Percentiles rank a stretch among this genome's conserved stretches.
Evolutionary conservation across 306 rosid genomes (phyloP).

Genomic region (Abrus pulchellus): DNA sequence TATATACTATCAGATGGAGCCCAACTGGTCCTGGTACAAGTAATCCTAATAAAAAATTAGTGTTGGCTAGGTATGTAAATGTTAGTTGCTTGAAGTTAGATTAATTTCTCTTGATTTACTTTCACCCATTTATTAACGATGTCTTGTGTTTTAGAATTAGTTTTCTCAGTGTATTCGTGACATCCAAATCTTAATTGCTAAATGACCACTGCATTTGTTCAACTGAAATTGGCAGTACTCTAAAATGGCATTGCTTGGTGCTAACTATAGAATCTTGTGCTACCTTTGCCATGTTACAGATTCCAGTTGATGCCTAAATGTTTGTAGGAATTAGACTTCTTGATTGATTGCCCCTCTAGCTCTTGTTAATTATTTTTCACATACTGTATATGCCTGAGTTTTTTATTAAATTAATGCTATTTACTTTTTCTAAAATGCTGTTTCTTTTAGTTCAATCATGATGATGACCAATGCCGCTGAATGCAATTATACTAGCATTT

Average conservation of each 20-base stretch:
- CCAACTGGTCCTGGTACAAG: conserved; percentile 89
- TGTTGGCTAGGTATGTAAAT: conserved; percentile 86
- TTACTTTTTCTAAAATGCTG: background rate
- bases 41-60: conserved; percentile 76
- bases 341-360: conserved; percentile 11
- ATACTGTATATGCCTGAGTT: background rate
- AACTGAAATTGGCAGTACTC: conserved; percentile 1
- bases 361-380: background rate
- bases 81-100: conserved; percentile 27
- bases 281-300: conserved; percentile 10
- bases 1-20: conserved; percentile 96
- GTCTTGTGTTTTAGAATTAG: conserved; percentile 8
- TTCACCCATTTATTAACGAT: background rate
- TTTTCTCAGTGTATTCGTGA: background rate
- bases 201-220: conserved; percentile 6
- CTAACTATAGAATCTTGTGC: conserved; percentile 20
- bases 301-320: conserved; percentile 5
- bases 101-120: conserved; percentile 25
- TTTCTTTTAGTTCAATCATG: background rate
- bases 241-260: conserved; percentile 11
- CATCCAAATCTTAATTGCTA: conserved; percentile 8
- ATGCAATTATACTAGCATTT: background rate
- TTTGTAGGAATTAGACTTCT: conserved; percentile 1
- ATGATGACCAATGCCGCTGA: background rate
- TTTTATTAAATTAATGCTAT: background rate